Conservation (phyloP, 768 basidiomycete genomes). For the Antrodiella citrinella region DNA sequence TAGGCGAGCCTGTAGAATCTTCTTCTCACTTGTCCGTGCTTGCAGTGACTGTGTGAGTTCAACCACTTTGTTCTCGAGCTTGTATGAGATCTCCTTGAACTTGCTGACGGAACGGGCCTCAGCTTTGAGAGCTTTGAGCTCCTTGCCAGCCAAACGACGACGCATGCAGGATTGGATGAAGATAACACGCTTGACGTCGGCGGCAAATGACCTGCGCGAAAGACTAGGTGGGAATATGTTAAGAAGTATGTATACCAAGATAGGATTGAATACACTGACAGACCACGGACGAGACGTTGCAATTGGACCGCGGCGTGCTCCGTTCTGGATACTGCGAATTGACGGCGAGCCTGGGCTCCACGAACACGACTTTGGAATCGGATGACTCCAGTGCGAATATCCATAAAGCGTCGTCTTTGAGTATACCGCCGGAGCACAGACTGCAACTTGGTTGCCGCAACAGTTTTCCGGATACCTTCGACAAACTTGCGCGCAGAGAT, state of each 20-base stretch:
- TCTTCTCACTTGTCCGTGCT: constrained; percentile 85
- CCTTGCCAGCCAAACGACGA: constrained; percentile 76
- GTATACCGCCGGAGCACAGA: constrained; percentile 60
- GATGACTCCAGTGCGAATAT: constrained; percentile 52
- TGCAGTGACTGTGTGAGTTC: constrained; percentile 94
- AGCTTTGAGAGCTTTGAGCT: constrained; percentile 74
- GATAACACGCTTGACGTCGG: constrained; percentile 65
- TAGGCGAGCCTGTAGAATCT: constrained; percentile 71
- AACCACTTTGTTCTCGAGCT: constrained; percentile 97
- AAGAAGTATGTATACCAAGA: background rate
- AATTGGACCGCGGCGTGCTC: constrained; percentile 58
- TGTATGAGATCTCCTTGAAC: constrained; percentile 98
- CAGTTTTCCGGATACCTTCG: constrained; percentile 61
- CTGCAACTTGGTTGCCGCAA: constrained; percentile 73
- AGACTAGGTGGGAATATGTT: constrained; percentile 30
- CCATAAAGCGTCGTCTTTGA: constrained; percentile 63
- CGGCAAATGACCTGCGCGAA: constrained; percentile 42
- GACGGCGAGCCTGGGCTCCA: constrained; percentile 60
- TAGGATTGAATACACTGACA: constrained; percentile 44
- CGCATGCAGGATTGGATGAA: constrained; percentile 90
- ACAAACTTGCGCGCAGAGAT: constrained; percentile 68
- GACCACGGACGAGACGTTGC: constrained; percentile 81
- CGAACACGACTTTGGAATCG: constrained; percentile 80
- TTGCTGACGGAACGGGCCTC: constrained; percentile 97
- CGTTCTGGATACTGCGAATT: constrained; percentile 48